Base-by-base conservation (phyloP, 805 yeast genomes). In the Candida nanaspora region DNA sequence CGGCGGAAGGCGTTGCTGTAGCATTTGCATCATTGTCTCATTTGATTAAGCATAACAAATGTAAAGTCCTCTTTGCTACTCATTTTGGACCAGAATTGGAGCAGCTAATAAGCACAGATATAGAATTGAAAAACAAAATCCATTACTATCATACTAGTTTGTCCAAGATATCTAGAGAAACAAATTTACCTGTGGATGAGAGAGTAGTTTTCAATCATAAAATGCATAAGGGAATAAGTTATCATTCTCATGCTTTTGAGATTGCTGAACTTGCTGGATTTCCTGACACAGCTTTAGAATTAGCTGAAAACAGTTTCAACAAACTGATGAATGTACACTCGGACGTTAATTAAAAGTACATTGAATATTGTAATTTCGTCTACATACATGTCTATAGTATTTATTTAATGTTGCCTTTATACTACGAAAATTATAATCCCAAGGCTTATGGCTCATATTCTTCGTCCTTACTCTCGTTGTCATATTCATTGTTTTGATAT, bases 61-160 rank as follows among this genome's bases (percentile, higher is more conserved):
- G 93, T 50, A 69, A 91, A 21, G 70, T 89, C 0, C 62, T 88
- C n/a, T 88, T 88, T 68, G 96, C 96, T 1, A 88, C 96, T 0
- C 96, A 88, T 66, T 88, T 80, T 61, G 86, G 82, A 0, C 55
- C 61, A 0, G 84, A 79, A 42, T 44, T 79, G 7, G 54, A 69
- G n/a, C 46, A 54, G 0, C 52, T 82, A 5, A 57, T 77, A 22
- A 41, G 46, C 2, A 46, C 42, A 0, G 56, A 60, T 33, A 57
- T 56, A n/a, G 51, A 56, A 0, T 46, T 65, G 9, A 37, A 38
- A 3, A 44, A 49, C 2, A 48, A 48, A 15, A 39, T 60, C 4
- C 45, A 47, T 3, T 62, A 55, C 40, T 56, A 51, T 41, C 40
- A 55, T 46, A 51, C 66, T 20, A 15, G 29, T 28, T 14, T 35